Conservation (phyloP, 148 eudicot species). For the Vaccinium macrocarpon region DNA sequence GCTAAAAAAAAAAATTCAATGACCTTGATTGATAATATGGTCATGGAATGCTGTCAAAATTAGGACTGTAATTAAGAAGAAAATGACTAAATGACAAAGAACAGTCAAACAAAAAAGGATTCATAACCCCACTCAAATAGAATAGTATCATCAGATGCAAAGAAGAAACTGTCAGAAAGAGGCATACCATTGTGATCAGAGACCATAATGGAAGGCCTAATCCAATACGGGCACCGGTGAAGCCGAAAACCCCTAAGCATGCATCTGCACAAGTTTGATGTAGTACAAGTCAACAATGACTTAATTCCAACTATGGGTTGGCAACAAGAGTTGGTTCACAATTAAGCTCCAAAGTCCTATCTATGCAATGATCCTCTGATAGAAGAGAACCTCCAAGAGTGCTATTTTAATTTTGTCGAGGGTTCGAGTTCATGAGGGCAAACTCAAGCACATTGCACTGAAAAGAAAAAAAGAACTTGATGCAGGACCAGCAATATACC, state of each 20-base stretch:
- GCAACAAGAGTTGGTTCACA: background rate
- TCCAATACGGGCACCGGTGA: constrained; percentile 90
- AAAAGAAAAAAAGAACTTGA: background rate
- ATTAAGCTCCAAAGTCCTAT: background rate
- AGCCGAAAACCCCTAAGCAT: constrained; percentile 97
- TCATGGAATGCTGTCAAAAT: background rate
- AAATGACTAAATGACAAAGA: no score
- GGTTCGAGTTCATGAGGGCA: background rate
- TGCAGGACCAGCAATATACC: constrained; percentile 39
- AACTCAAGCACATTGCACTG: background rate
- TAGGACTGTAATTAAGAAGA: background rate
- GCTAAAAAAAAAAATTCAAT: background rate
- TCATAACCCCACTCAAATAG: background rate
- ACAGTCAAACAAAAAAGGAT: background rate
- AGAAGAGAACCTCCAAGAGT: background rate
- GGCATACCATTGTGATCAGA: constrained; percentile 83
- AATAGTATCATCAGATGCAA: background rate
- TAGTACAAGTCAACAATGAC: constrained; percentile 7
- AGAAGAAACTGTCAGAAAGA: constrained; percentile 7
- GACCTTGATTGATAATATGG: background rate
- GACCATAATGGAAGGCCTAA: constrained; percentile 82
- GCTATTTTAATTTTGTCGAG: background rate
- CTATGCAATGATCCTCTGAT: constrained; percentile 3
- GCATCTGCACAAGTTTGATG: constrained; percentile 52
- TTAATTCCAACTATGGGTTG: constrained; percentile 1